Evolutionary conservation across 345 rosid species (phyloP).

Genomic region (Eutrema heterophyllum): DNA sequence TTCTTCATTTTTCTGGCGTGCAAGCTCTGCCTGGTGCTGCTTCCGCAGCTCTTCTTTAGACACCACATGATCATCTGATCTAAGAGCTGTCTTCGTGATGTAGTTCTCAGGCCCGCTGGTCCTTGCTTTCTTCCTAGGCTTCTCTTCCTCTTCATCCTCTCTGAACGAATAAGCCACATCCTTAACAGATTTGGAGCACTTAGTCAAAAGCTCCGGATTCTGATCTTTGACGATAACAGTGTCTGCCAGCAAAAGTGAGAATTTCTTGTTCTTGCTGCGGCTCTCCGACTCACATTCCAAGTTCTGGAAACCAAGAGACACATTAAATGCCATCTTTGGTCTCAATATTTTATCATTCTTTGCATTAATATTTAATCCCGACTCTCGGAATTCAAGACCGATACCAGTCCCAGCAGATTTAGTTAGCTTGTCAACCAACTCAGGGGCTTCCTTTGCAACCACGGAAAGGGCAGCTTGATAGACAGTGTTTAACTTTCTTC

Average conservation of each 20-base stretch:
- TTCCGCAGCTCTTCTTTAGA: slow-evolving; percentile 91
- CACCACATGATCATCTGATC: slow-evolving; percentile 85
- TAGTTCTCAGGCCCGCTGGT: slow-evolving; percentile 38
- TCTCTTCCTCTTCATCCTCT: slow-evolving; percentile 80
- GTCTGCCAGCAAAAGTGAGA: slow-evolving; percentile 79
- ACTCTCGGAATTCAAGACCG: slow-evolving; percentile 94
- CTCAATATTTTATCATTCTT: slow-evolving; percentile 67
- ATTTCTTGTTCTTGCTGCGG: slow-evolving; percentile 61
- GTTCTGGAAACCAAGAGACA: slow-evolving; percentile 86
- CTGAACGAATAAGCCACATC: slow-evolving; percentile 89
- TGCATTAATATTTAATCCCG: slow-evolving; percentile 69
- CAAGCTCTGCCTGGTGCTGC: slow-evolving; percentile 99
- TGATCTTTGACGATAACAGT: slow-evolving; percentile 74
- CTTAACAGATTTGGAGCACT: slow-evolving; percentile 71
- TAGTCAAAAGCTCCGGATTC: slow-evolving; percentile 54
- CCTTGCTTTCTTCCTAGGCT: slow-evolving; percentile 37
- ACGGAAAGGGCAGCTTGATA: slow-evolving; percentile 79
- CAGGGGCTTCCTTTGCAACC: slow-evolving; percentile 80
- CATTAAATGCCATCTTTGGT: slow-evolving; percentile 75
- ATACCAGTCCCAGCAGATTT: slow-evolving; percentile 97
- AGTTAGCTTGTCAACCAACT: slow-evolving; percentile 61
- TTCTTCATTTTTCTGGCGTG: slow-evolving; percentile 96
- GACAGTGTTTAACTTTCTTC: slow-evolving; percentile 56
- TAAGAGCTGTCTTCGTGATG: slow-evolving; percentile 67
- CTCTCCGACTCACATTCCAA: slow-evolving; percentile 53